These are phyloP conservation scores for Pseudopyricularia javanii DNA, from an alignment of 2,329 filamentous ascomycete species.

Conservation along the genomic window DNA sequence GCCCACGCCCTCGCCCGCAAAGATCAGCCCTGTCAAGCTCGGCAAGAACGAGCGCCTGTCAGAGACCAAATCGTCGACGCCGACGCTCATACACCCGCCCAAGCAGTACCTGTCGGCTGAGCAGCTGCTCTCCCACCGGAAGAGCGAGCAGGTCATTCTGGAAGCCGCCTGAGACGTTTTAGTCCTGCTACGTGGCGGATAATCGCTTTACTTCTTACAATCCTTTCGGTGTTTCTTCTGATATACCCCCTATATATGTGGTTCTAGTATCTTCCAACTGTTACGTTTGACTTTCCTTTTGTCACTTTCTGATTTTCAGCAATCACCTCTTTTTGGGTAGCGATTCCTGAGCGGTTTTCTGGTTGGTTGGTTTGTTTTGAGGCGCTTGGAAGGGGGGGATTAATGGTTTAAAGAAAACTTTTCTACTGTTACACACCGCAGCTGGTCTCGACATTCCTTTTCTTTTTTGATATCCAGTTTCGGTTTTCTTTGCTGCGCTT, in stretches of 20 bases:
- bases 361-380: not conserved
- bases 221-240: not conserved
- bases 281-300: not conserved
- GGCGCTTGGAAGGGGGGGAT: not conserved
- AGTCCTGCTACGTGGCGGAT: not conserved
- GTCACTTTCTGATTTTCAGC: not conserved
- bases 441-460: not conserved
- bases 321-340: not conserved
- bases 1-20: conserved; percentile 2
- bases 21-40: conserved; percentile 9
- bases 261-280: not conserved
- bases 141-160: conserved; percentile 41
- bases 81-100: conserved; percentile 28
- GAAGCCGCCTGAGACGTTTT: conserved; percentile 24
- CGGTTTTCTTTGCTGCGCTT: not conserved
- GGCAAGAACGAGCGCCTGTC: conserved; percentile 20
- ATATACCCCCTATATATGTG: not conserved
- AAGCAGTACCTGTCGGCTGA: conserved; percentile 13
- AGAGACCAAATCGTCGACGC: conserved; percentile 29
- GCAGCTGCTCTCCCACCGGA: conserved; percentile 26
- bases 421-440: not conserved
- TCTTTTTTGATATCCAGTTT: not conserved
- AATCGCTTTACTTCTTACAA: not conserved
- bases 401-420: not conserved
- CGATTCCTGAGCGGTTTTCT: not conserved